These are phyloP conservation scores for Termitomyces heimii DNA, from an alignment of 768 basidiomycete genomes.

Conservation along the genomic window DNA sequence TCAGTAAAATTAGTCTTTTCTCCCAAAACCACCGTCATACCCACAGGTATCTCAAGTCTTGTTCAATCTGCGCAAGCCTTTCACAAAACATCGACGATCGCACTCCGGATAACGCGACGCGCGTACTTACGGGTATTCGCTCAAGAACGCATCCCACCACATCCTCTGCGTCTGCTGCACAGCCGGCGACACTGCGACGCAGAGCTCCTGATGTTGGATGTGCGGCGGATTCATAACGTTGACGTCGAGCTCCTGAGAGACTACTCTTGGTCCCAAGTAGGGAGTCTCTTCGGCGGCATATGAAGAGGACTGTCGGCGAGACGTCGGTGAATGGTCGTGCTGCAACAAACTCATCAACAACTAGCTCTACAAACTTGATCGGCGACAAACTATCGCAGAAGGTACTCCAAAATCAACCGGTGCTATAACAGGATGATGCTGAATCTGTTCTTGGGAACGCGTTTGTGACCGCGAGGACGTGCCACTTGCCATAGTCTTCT, in stretches of 20 bases:
- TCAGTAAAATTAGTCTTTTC: neutral
- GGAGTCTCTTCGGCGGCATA: slow-evolving; percentile 31
- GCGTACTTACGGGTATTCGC: slow-evolving; percentile 29
- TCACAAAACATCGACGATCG: neutral
- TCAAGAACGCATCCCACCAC: slow-evolving; percentile 40
- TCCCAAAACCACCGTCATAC: slow-evolving; percentile 8
- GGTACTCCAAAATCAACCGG: slow-evolving; percentile 23
- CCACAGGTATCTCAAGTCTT: slow-evolving; percentile 49
- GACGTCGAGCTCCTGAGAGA: slow-evolving; percentile 32
- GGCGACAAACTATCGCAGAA: slow-evolving; percentile 21
- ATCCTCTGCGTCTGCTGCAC: slow-evolving; percentile 27
- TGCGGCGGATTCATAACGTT: slow-evolving; percentile 29
- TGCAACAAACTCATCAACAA: slow-evolving; percentile 9
- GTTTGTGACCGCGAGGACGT: slow-evolving; percentile 20
- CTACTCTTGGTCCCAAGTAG: slow-evolving; percentile 29
- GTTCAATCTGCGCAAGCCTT: slow-evolving; percentile 43
- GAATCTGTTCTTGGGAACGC: slow-evolving; percentile 11
- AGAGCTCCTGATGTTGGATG: slow-evolving; percentile 24
- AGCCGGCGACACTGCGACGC: slow-evolving; percentile 25
- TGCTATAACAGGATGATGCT: slow-evolving; percentile 9
- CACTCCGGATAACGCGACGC: neutral
- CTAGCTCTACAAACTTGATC: neutral
- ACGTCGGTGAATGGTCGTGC: slow-evolving; percentile 24
- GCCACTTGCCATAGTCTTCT: slow-evolving; percentile 31
- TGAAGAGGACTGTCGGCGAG: slow-evolving; percentile 22